A percentile compares a stretch with the other conserved stretches of the same genome.
Evolutionary conservation across 306 rosid species (phyloP).

Genomic region (Dicorynia guianensis): DNA sequence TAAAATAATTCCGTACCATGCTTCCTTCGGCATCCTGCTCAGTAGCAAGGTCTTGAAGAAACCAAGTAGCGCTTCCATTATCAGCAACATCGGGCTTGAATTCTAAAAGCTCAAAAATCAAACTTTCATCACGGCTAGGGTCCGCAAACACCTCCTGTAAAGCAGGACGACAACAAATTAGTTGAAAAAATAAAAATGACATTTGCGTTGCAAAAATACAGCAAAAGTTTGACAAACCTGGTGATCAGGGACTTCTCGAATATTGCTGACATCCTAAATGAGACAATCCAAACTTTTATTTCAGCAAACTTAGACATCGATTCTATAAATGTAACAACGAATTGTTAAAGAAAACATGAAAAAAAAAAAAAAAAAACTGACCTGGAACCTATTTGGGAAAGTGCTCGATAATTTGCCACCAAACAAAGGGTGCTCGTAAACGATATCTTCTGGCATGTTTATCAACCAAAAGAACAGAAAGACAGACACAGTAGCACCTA

Average conservation of each 20-base stretch:
- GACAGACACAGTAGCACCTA: background rate
- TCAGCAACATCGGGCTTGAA: constrained; percentile 74
- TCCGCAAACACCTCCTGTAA: constrained; percentile 78
- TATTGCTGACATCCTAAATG: constrained; percentile 75
- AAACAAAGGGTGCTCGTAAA: constrained; percentile 58
- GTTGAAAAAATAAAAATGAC: background rate
- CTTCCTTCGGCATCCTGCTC: constrained; percentile 83
- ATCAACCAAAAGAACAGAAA: background rate
- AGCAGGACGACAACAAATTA: constrained; percentile 24
- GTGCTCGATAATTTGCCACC: constrained; percentile 73
- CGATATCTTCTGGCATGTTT: constrained; percentile 59
- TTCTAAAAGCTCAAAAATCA: constrained; percentile 84
- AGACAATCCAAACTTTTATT: constrained; percentile 18
- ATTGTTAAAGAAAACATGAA: too few species aligned
- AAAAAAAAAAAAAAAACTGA: background rate
- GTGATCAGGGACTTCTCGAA: constrained; percentile 88
- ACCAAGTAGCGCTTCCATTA: constrained; percentile 84
- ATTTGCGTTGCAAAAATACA: background rate
- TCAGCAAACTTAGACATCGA: constrained; percentile 23
- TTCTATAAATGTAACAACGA: background rate
- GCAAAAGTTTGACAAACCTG: constrained; percentile 57
- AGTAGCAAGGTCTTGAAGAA: constrained; percentile 87
- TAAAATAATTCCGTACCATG: constrained; percentile 57
- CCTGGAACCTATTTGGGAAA: constrained; percentile 81
- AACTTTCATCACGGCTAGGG: constrained; percentile 83